Conservation (phyloP, 2,329 filamentous ascomycete species). For the Calonectria crousiana region DNA sequence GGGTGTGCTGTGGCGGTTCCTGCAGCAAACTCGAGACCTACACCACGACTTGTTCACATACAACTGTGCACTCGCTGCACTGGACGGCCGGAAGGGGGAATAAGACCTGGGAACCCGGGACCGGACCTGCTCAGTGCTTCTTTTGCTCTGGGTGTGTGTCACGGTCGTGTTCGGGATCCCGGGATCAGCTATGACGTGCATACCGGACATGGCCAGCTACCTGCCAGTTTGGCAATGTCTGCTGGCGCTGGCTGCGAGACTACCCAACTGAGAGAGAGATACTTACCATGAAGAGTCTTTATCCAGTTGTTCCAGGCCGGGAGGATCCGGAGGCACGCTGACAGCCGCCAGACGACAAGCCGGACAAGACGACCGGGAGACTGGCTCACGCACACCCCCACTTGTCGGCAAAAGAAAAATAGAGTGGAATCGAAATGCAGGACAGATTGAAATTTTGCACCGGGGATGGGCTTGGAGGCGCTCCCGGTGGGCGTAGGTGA, state of each 20-base stretch:
- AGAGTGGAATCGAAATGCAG: constrained; percentile 34
- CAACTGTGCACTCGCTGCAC: not conserved
- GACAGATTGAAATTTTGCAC: constrained; percentile 24
- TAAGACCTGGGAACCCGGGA: constrained; percentile 18
- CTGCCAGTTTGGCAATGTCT: constrained; percentile 7
- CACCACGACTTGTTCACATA: not conserved
- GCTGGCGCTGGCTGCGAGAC: not conserved
- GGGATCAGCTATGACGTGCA: constrained; percentile 28
- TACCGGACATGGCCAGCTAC: constrained; percentile 7
- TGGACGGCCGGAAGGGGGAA: constrained; percentile 27
- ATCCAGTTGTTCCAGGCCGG: constrained; percentile 30
- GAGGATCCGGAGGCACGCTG: constrained; percentile 41
- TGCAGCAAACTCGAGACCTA: constrained; percentile 40
- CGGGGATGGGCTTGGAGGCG: constrained; percentile 24
- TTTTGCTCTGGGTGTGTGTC: constrained; percentile 20
- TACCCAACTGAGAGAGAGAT: not conserved
- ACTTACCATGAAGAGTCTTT: constrained; percentile 4
- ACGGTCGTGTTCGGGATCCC: constrained; percentile 35
- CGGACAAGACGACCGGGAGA: constrained; percentile 20
- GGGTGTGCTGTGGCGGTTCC: constrained; percentile 41
- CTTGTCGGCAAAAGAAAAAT: constrained; percentile 35
- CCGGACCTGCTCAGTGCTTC: constrained; percentile 34
- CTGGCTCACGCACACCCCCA: constrained; percentile 30
- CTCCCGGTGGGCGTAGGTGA: constrained; percentile 12
- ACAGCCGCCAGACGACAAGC: constrained; percentile 26